A percentile compares a stretch with the other conserved stretches of the same genome.
These are phyloP conservation scores for Cupressus sempervirens DNA, from an alignment of 75 land plant genomes.

Conservation along the genomic window DNA sequence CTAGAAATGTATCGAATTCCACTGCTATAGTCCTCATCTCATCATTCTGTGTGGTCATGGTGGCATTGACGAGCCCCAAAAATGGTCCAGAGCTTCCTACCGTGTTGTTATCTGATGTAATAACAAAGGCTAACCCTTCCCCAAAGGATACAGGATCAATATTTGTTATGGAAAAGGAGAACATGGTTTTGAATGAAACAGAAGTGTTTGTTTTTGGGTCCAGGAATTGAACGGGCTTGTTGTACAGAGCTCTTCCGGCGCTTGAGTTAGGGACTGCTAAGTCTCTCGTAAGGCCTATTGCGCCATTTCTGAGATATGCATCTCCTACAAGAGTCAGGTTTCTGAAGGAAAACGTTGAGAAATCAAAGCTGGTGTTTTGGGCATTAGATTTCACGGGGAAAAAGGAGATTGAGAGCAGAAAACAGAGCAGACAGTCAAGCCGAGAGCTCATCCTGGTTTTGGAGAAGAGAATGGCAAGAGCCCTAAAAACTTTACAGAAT, in stretches of 20 bases:
- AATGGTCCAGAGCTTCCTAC: constrained; percentile 57
- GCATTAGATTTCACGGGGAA: background rate
- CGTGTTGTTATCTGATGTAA: constrained; percentile 46
- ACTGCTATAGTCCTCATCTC: constrained; percentile 46
- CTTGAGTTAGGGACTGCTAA: constrained; percentile 45
- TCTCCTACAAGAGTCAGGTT: constrained; percentile 65
- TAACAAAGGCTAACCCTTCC: constrained; percentile 62
- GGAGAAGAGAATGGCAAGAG: background rate
- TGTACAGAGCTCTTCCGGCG: constrained; percentile 48
- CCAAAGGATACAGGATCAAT: constrained; percentile 36
- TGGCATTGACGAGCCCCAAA: constrained; percentile 55
- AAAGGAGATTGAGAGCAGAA: background rate
- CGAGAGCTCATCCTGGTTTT: background rate
- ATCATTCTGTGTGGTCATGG: constrained; percentile 24
- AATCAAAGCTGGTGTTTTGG: constrained; percentile 15
- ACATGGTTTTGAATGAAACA: constrained; percentile 56
- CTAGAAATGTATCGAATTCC: constrained; percentile 67
- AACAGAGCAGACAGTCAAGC: background rate
- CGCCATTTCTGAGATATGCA: constrained; percentile 41
- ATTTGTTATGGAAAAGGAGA: constrained; percentile 56
- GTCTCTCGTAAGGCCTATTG: constrained; percentile 50
- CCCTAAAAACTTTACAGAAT: background rate
- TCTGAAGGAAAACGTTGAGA: constrained; percentile 35
- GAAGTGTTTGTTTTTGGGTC: constrained; percentile 35
- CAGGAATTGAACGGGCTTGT: constrained; percentile 35